Evolutionary conservation across 2,329 filamentous ascomycete species (phyloP).

Genomic region (Arthrobotrys megalospora): DNA sequence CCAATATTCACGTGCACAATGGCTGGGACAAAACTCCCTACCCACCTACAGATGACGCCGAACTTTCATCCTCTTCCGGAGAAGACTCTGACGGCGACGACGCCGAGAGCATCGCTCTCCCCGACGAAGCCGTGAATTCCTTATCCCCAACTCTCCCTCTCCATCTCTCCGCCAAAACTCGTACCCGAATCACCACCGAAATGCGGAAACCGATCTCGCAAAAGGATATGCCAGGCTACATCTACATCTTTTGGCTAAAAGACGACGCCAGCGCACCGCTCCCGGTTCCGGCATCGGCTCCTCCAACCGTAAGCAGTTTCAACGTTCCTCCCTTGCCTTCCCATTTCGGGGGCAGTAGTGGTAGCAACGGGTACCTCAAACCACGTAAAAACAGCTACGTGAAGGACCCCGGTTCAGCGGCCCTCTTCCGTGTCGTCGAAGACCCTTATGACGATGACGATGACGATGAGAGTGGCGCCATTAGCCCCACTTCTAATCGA

Average conservation of each 20-base stretch:
- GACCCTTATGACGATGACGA: slow-evolving; percentile 63
- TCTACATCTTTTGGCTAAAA: slow-evolving; percentile 99
- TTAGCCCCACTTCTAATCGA: slow-evolving; percentile 66
- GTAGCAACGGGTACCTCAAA: slow-evolving; percentile 64
- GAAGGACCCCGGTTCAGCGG: slow-evolving; percentile 60
- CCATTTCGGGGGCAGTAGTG: not conserved
- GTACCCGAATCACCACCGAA: slow-evolving; percentile 77
- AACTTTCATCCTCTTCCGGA: slow-evolving; percentile 22
- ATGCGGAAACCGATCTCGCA: slow-evolving; percentile 81
- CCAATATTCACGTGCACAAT: slow-evolving; percentile 46
- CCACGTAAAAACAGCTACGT: slow-evolving; percentile 66
- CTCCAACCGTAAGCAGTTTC: slow-evolving; percentile 66
- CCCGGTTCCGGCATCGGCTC: slow-evolving; percentile 67
- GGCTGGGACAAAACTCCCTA: slow-evolving; percentile 46
- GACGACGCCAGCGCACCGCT: slow-evolving; percentile 76
- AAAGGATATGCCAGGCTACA: slow-evolving; percentile 87
- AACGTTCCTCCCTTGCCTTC: slow-evolving; percentile 70
- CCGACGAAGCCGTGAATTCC: slow-evolving; percentile 24
- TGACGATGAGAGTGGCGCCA: slow-evolving; percentile 57
- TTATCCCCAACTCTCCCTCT: slow-evolving; percentile 41
- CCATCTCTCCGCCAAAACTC: slow-evolving; percentile 52
- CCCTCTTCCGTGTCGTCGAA: slow-evolving; percentile 63
- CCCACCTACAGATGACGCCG: slow-evolving; percentile 11
- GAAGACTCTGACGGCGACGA: slow-evolving; percentile 46
- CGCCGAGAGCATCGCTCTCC: slow-evolving; percentile 32